Conservation (phyloP, 176 grass and related monocot species). For the Dactylis glomerata region DNA sequence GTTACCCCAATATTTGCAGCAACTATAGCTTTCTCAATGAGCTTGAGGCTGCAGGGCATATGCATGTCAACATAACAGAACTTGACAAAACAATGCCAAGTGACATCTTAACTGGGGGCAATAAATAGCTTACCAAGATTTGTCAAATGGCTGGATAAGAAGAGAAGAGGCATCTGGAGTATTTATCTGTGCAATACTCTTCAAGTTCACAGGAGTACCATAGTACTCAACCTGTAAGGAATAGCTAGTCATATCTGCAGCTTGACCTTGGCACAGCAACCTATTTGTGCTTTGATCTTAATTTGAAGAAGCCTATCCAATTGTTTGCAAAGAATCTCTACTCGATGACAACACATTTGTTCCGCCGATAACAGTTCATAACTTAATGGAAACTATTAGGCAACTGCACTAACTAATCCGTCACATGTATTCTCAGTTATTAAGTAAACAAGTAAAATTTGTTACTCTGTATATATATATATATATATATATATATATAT, state of each 20-base stretch:
- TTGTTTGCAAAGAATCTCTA: neutral
- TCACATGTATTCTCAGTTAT: neutral
- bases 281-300: neutral
- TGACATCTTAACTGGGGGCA: neutral
- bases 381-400: neutral
- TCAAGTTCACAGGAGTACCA: conserved; percentile 88
- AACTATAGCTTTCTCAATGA: conserved; percentile 98
- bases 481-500: neutral
- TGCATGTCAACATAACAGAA: conserved; percentile 4
- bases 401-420: neutral
- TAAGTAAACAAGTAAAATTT: neutral
- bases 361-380: neutral
- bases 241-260: neutral
- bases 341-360: neutral
- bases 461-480: neutral
- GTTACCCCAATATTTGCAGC: conserved; percentile 83
- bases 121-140: conserved; percentile 65
- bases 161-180: conserved; percentile 90
- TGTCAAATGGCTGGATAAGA: conserved; percentile 95
- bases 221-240: conserved; percentile 87
- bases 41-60: conserved; percentile 63
- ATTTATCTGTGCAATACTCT: conserved; percentile 92
- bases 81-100: neutral
- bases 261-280: neutral
- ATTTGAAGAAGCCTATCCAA: neutral